Percentiles rank a stretch among this genome's conserved stretches.
Conservation (phyloP, 1,284 basidiomycete genomes). For the Flammula alnicola region DNA sequence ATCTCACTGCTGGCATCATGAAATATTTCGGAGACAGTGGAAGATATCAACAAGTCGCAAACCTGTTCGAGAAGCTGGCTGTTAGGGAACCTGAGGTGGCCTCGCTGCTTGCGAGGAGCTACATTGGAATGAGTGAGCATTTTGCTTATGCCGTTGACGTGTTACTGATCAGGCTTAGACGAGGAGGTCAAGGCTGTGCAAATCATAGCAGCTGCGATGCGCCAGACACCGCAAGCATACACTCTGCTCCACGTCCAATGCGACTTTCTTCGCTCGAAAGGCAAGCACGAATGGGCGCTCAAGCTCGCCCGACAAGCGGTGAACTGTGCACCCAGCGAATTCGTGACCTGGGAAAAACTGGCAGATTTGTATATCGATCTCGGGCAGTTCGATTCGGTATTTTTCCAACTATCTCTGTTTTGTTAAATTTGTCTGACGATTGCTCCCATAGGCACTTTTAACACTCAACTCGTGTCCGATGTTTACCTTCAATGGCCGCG, state of each 20-base stretch:
- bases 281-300: constrained; percentile 87
- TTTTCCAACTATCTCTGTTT: constrained; percentile 14
- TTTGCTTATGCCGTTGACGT: not conserved
- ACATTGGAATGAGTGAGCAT: constrained; percentile 94
- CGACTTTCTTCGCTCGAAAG: constrained; percentile 90
- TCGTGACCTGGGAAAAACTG: constrained; percentile 98
- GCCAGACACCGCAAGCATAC: constrained; percentile 89
- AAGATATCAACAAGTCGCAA: constrained; percentile 87
- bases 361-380: constrained; percentile 94
- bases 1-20: constrained; percentile 92
- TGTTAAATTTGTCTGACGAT: not conserved
- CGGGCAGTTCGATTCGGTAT: constrained; percentile 79
- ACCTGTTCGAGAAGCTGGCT: constrained; percentile 92
- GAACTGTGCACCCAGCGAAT: constrained; percentile 97
- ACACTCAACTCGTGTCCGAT: constrained; percentile 99
- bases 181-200: constrained; percentile 98
- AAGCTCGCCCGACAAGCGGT: constrained; percentile 94
- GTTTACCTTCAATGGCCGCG: constrained; percentile 99
- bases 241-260: constrained; percentile 93
- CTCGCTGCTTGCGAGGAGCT: constrained; percentile 86
- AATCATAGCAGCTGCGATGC: constrained; percentile 87
- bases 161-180: constrained; percentile 51
- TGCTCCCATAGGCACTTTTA: constrained; percentile 68
- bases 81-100: constrained; percentile 90
- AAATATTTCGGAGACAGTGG: constrained; percentile 97